Evolutionary conservation across 2,329 filamentous ascomycete genomes (phyloP).

Genomic region (Stagonosporopsis rhizophila): DNA sequence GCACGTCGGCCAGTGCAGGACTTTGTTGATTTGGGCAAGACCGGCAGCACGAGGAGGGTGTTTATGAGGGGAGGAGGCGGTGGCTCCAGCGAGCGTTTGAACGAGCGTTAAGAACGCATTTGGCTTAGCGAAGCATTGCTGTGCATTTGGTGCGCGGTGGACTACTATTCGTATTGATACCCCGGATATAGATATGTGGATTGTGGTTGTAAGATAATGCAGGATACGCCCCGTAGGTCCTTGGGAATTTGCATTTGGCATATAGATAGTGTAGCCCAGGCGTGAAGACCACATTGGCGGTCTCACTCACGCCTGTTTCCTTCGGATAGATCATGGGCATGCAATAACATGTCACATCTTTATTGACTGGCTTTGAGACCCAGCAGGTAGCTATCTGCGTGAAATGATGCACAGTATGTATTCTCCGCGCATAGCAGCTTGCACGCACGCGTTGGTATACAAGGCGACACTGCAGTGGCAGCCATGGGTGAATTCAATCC

Average conservation of each 20-base stretch:
- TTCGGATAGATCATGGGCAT: no score
- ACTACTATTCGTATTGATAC: slow-evolving; percentile 20
- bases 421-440: not conserved
- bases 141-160: slow-evolving; percentile 4
- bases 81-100: slow-evolving; percentile 7
- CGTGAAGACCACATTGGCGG: not conserved
- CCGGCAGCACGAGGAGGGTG: slow-evolving; percentile 75
- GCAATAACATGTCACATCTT: no score
- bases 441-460: no score
- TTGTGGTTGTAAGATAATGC: slow-evolving; percentile 3
- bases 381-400: no score
- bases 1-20: slow-evolving; percentile 35
- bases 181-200: slow-evolving; percentile 19
- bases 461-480: no score
- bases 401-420: not conserved
- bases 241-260: not conserved
- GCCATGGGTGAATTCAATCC: no score
- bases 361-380: no score
- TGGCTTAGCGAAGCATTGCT: not conserved
- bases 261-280: not conserved
- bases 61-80: slow-evolving; percentile 59
- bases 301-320: no score
- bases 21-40: slow-evolving; percentile 75
- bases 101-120: slow-evolving; percentile 5
- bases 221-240: not conserved